Base-by-base conservation (phyloP, 176 grass and related monocot species). In the Microstegium vimineum region DNA sequence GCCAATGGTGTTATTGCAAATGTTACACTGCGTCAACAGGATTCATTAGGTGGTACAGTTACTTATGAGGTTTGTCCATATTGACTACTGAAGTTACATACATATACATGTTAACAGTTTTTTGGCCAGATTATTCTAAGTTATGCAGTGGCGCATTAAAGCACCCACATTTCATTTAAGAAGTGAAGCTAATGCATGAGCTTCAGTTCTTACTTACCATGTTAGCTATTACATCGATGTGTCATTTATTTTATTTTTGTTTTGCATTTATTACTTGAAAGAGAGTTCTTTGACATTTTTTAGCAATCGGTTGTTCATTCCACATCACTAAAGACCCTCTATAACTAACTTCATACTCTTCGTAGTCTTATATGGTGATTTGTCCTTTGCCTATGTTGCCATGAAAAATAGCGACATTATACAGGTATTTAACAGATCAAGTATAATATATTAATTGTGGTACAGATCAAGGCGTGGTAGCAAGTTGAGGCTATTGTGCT, bases 1-100 rank as follows among this genome's bases (percentile, higher is more conserved):
- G 93, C 93, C 8, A 95, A 90, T 82, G 93, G 93, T 37, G 60
- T 93, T 32, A 90, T 95, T 71, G 92, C 93, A 10, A 95, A 95
- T 82, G 93, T 92, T 81, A 95, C 90, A 26, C 67, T 95, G 41
- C 90, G 87, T 65, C 93, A 92, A 62, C 85, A 78, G 3, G 93
- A 92, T 82, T 93, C 93, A 42, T 77, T 91, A 51, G 93, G 93
- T 81, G 90, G 93, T 67, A 95, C 93, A 36, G 71, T 89, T 67
- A 93, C 93, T 82, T 95, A 95, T 0, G 88, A 95, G 90, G 93
- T 95, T 42, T 75, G 85, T 54, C 70, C 14, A 47, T 38, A 14
- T 66, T 54, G n/a, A 17, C 17, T 77, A 51, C 6, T 25, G 20
- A 20, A 47, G 35, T 34, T 30, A 23, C 25, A 73, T 35, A 30